A percentile compares a stretch with the other conserved stretches of the same genome.
Conservation (phyloP, 177 flowering plant species). For the Vitis hybrid region DNA sequence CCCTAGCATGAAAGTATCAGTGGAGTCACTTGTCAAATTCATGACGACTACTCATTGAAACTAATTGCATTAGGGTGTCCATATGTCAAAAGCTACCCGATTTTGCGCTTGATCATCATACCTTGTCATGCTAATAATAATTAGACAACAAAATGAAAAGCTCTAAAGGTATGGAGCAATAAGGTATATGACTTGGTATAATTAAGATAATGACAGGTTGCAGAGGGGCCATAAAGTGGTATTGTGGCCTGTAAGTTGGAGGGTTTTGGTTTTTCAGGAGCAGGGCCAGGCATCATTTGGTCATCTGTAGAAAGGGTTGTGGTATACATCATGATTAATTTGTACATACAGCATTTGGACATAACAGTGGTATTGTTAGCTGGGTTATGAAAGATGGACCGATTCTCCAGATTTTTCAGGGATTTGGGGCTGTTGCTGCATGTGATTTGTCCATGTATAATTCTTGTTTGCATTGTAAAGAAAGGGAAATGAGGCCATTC, state of each 20-base stretch:
- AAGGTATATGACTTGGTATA: background rate
- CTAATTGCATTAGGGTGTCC: background rate
- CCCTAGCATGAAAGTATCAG: background rate
- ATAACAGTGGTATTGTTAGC: too few relatives aligned
- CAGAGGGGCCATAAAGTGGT: slow-evolving; percentile 1
- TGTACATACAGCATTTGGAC: too few relatives aligned
- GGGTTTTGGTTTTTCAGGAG: background rate
- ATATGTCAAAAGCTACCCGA: slow-evolving; percentile 14
- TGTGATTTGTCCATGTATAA: too few relatives aligned
- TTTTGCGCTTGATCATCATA: slow-evolving; percentile 6
- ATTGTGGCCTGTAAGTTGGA: background rate
- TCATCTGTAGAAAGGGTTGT: background rate
- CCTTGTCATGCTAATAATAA: background rate
- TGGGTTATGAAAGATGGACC: too few relatives aligned
- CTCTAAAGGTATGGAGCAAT: background rate
- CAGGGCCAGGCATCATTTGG: background rate
- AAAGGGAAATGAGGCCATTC: too few relatives aligned
- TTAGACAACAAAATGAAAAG: background rate
- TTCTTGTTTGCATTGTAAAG: too few relatives aligned
- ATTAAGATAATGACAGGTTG: slow-evolving; percentile 5
- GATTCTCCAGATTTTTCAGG: too few relatives aligned
- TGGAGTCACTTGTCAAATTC: slow-evolving; percentile 16
- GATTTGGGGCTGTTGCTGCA: too few relatives aligned
- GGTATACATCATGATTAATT: too few relatives aligned
- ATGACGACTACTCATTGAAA: slow-evolving; percentile 14